Percentiles rank a stretch among this genome's conserved stretches.
phyloP scores from a whole-genome alignment of 2,329 filamentous ascomycete genomes.

The Nothophaeocryptopus gaeumannii region DNA sequence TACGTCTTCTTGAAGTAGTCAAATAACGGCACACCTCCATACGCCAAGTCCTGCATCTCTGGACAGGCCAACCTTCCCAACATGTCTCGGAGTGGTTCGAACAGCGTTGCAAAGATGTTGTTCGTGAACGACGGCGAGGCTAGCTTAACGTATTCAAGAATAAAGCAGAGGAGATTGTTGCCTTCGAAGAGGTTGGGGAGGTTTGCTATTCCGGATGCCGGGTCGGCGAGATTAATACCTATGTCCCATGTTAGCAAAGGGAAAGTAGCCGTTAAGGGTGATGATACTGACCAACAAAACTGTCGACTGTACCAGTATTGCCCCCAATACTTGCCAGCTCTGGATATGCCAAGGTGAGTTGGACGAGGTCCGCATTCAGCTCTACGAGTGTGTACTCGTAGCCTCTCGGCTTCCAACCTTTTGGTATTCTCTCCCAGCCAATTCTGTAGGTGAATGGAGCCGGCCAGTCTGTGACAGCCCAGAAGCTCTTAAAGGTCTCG shows the following conservation, averaged over 20 bases:
- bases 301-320: conserved; percentile 18
- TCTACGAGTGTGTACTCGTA: not conserved
- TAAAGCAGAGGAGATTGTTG: conserved; percentile 4
- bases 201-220: conserved; percentile 4
- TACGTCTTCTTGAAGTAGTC: conserved; percentile 1
- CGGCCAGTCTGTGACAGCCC: conserved; percentile 1
- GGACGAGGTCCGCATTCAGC: conserved; percentile 3
- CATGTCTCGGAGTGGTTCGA: not conserved
- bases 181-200: not conserved
- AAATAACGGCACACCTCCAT: not conserved
- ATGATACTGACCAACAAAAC: not conserved
- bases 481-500: conserved; percentile 4
- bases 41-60: conserved; percentile 5
- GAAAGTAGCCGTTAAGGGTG: no score
- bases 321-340: conserved; percentile 17
- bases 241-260: not conserved
- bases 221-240: conserved; percentile 5
- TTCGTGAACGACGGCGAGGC: conserved; percentile 2
- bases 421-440: conserved; percentile 7
- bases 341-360: conserved; percentile 11
- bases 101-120: conserved; percentile 5
- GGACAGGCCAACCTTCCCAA: not conserved
- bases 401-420: conserved; percentile 1
- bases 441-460: conserved; percentile 8
- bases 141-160: conserved; percentile 2